These are phyloP conservation scores for Aspergillus felis DNA, from an alignment of 2,329 filamentous ascomycete genomes.

Conservation along the genomic window DNA sequence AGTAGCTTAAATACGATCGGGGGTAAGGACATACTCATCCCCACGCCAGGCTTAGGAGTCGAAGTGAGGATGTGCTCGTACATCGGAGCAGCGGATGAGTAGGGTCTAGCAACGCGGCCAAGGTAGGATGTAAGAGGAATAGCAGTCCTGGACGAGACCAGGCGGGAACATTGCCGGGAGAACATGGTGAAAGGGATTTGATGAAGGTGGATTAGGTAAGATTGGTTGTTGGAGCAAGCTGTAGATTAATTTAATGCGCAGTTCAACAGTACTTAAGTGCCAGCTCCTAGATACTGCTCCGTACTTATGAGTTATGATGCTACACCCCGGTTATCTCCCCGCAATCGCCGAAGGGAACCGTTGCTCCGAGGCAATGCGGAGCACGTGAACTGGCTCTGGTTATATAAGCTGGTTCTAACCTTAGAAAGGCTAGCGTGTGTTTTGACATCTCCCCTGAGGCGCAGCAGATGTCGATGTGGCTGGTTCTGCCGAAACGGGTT, in stretches of 20 bases:
- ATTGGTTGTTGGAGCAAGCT: background rate
- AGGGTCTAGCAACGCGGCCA: slow-evolving; percentile 29
- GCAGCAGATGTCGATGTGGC: slow-evolving; percentile 15
- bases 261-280: background rate
- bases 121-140: slow-evolving; percentile 35
- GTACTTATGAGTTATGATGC: slow-evolving; percentile 6
- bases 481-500: slow-evolving; percentile 10
- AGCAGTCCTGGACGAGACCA: slow-evolving; percentile 54
- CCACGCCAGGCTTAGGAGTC: slow-evolving; percentile 81
- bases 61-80: slow-evolving; percentile 85
- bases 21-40: slow-evolving; percentile 61
- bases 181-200: slow-evolving; percentile 30
- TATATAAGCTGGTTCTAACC: background rate
- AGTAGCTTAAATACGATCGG: background rate
- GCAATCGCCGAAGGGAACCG: slow-evolving; percentile 14
- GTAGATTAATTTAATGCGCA: background rate
- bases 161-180: slow-evolving; percentile 52
- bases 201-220: background rate
- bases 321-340: slow-evolving; percentile 6
- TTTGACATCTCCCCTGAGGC: slow-evolving; percentile 7
- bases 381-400: slow-evolving; percentile 9
- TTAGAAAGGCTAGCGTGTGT: background rate
- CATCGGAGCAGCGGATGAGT: slow-evolving; percentile 42
- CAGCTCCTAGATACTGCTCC: too few species aligned
- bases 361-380: slow-evolving; percentile 10